These are phyloP conservation scores for Globisporangium parvum DNA, from an alignment of 352 stramenopile genomes.

Conservation along the genomic window DNA sequence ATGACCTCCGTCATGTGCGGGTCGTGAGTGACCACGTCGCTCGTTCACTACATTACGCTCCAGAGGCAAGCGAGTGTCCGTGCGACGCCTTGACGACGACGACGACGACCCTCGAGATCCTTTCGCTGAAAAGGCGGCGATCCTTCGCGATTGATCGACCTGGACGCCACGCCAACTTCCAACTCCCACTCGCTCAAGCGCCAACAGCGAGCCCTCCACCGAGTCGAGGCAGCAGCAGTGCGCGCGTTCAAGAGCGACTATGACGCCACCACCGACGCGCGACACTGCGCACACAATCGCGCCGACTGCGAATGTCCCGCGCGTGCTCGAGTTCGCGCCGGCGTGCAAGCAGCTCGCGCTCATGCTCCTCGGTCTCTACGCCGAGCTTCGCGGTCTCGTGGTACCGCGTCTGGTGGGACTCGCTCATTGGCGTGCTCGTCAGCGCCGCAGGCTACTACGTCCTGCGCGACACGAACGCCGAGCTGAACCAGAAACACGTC, in stretches of 20 bases:
- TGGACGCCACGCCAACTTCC: neutral
- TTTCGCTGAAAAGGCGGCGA: too few species aligned
- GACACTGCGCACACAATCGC: neutral
- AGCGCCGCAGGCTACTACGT: conserved; percentile 45
- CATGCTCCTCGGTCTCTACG: conserved; percentile 41
- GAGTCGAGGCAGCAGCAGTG: neutral
- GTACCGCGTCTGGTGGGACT: conserved; percentile 82
- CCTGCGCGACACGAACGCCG: conserved; percentile 38
- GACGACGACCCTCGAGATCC: too few species aligned
- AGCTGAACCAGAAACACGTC: conserved; percentile 32
- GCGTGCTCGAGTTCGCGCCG: conserved; percentile 61
- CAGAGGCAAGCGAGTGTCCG: too few species aligned
- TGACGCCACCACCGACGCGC: neutral
- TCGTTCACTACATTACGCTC: too few species aligned
- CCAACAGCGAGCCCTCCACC: neutral
- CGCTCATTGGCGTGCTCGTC: conserved; percentile 47
- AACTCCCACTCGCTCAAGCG: neutral
- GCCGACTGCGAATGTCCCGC: conserved; percentile 17
- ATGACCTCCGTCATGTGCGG: too few species aligned
- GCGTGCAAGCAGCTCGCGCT: conserved; percentile 53
- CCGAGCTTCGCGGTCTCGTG: conserved; percentile 69
- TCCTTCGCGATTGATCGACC: too few species aligned
- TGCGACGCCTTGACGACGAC: too few species aligned
- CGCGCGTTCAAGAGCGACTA: neutral
- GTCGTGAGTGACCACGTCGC: too few species aligned